Evolutionary conservation across 768 basidiomycete genomes (phyloP).

Genomic region (Tylopilus rubrobrunneus): DNA sequence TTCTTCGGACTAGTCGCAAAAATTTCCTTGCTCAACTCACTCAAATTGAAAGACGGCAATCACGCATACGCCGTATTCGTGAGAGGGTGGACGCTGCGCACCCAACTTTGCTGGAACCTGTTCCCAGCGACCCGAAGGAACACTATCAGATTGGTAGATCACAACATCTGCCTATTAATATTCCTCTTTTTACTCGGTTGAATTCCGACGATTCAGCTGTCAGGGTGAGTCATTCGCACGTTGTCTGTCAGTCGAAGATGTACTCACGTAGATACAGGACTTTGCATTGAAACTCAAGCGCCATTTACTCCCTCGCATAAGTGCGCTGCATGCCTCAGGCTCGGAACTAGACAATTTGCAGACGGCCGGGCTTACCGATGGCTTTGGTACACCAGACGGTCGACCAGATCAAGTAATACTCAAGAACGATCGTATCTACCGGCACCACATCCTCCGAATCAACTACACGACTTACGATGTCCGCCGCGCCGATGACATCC

Average conservation of each 20-base stretch:
- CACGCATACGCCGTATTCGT: not conserved
- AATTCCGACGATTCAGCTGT: not conserved
- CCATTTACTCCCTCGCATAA: not conserved
- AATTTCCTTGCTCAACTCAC: not conserved
- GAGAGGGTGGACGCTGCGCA: not conserved
- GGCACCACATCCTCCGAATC: not conserved
- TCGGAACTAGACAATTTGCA: not conserved
- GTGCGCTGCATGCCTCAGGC: not conserved
- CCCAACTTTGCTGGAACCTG: not conserved
- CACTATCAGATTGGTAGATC: not conserved
- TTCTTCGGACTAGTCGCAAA: not conserved
- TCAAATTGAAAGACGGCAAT: not conserved
- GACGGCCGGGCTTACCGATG: not conserved
- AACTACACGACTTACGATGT: not conserved
- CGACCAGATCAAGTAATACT: not conserved
- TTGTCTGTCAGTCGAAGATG: too few relatives aligned
- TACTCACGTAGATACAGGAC: not conserved
- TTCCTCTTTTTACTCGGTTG: not conserved
- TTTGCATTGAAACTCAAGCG: not conserved
- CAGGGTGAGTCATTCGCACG: not conserved
- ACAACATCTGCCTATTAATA: not conserved
- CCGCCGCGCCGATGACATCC: not conserved
- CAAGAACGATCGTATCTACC: not conserved
- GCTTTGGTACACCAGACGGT: not conserved
- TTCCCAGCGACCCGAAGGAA: not conserved